A percentile compares a stretch with the other conserved stretches of the same genome.
Conservation (phyloP, 2,329 filamentous ascomycete species). For the Sporothrix curviconia region DNA sequence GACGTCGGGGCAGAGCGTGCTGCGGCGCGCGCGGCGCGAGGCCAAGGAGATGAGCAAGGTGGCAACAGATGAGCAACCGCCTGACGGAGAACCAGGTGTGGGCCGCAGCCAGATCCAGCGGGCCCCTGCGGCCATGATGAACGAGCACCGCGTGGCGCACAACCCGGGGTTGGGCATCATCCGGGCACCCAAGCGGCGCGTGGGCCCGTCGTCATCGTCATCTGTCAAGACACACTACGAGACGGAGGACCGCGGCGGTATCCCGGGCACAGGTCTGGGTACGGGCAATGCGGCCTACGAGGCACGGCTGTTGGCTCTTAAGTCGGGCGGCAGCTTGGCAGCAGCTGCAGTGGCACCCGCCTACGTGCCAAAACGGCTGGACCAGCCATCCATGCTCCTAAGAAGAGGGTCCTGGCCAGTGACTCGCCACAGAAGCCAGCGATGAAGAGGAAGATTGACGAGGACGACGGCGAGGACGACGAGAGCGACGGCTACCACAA, state of each 20-base stretch:
- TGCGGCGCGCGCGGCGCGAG: constrained; percentile 51
- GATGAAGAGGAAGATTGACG: constrained; percentile 21
- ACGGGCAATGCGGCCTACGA: constrained; percentile 25
- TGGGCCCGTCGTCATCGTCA: constrained; percentile 18
- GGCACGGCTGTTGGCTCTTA: constrained; percentile 30
- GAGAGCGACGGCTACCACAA: constrained; percentile 11
- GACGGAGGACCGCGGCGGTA: constrained; percentile 24
- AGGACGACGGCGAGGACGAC: constrained; percentile 19
- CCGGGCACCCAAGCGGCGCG: constrained; percentile 17
- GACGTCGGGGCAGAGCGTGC: constrained; percentile 44
- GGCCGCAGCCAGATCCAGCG: constrained; percentile 36
- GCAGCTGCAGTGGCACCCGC: not conserved
- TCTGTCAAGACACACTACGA: not conserved
- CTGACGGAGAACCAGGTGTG: constrained; percentile 30
- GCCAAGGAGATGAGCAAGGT: constrained; percentile 47
- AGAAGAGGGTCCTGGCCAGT: constrained; percentile 25
- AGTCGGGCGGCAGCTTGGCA: constrained; percentile 19
- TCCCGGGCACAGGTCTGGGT: constrained; percentile 10
- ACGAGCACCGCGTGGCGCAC: constrained; percentile 41
- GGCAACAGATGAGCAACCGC: constrained; percentile 38
- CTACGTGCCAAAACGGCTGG: not conserved
- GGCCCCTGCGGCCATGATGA: constrained; percentile 49
- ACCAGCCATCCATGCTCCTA: not conserved
- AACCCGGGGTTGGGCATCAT: constrained; percentile 20
- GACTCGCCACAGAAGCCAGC: constrained; percentile 14